Conservation (phyloP, 2,329 filamentous ascomycete species). For the Zalaria obscura region DNA sequence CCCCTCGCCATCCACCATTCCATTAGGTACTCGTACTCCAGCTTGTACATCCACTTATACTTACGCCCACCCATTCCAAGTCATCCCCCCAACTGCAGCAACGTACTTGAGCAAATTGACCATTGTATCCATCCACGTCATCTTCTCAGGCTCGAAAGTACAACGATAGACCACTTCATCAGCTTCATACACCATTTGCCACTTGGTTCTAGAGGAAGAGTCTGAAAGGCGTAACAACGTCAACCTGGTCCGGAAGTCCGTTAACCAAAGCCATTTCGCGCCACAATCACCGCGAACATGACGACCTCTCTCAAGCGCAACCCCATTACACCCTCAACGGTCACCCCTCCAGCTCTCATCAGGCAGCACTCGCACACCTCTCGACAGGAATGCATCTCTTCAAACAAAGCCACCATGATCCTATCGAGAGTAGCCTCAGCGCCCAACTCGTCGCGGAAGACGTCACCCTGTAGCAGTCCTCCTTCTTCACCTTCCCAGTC, state of each 20-base stretch:
- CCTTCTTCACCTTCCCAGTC: conserved; percentile 3
- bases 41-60: not conserved
- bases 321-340: conserved; percentile 12
- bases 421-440: conserved; percentile 2
- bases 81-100: not conserved
- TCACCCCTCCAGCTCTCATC: conserved; percentile 15
- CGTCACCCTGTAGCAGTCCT: conserved; percentile 2
- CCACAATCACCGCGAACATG: conserved; percentile 1
- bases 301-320: conserved; percentile 7
- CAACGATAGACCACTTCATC: not conserved
- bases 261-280: conserved; percentile 2
- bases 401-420: not conserved
- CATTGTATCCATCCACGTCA: not conserved
- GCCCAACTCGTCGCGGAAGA: conserved; percentile 1
- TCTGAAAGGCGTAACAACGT: not conserved
- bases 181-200: not conserved
- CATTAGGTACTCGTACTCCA: not conserved
- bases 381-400: conserved; percentile 5
- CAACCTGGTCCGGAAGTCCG: conserved; percentile 2
- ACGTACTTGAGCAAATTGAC: not conserved
- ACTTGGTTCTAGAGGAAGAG: not conserved
- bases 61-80: not conserved
- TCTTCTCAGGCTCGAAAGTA: not conserved
- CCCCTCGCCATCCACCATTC: not conserved
- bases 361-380: conserved; percentile 15